Percentiles rank a stretch among this genome's conserved stretches.
These are phyloP conservation scores for Taiozyma sp. DNA, from an alignment of 1,139 yeast genomes.

Conservation along the genomic window DNA sequence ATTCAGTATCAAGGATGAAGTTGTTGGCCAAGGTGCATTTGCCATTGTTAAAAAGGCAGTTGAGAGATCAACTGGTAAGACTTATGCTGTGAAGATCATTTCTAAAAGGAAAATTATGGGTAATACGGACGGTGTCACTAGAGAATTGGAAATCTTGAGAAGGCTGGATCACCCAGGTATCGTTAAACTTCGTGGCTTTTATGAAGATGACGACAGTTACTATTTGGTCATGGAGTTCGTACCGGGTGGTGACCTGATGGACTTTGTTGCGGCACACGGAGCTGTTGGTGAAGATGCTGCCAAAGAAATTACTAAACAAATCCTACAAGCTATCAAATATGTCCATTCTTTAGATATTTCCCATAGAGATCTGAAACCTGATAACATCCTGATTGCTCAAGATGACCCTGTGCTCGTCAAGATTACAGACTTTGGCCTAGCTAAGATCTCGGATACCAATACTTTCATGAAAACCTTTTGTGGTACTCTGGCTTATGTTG, in stretches of 20 bases:
- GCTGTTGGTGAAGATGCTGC: slow-evolving; percentile 89
- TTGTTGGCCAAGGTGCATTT: slow-evolving; percentile 95
- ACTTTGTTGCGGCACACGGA: slow-evolving; percentile 86
- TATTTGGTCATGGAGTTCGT: slow-evolving; percentile 94
- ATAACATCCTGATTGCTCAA: slow-evolving; percentile 83
- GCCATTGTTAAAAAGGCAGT: slow-evolving; percentile 92
- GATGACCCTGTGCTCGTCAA: slow-evolving; percentile 89
- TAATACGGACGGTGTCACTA: slow-evolving; percentile 74
- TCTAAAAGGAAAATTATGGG: slow-evolving; percentile 77
- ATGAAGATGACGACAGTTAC: slow-evolving; percentile 75
- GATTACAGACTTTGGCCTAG: slow-evolving; percentile 90
- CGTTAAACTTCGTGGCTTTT: slow-evolving; percentile 76
- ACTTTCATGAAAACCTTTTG: slow-evolving; percentile 85
- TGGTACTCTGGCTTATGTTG: slow-evolving; percentile 87
- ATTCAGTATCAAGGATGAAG: slow-evolving; percentile 75
- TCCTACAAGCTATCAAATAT: slow-evolving; percentile 77
- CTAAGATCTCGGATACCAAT: slow-evolving; percentile 73
- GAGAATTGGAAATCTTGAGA: slow-evolving; percentile 79
- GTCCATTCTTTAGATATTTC: slow-evolving; percentile 88
- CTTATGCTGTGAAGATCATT: slow-evolving; percentile 88
- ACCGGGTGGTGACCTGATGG: slow-evolving; percentile 98
- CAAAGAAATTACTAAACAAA: slow-evolving; percentile 79
- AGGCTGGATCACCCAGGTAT: slow-evolving; percentile 80
- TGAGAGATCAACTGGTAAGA: slow-evolving; percentile 76
- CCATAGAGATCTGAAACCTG: slow-evolving; percentile 91